Evolutionary conservation across 305 asterid genomes (phyloP), one percentile per base, ranked within the genome.

Genomic region (Euphrasia arctica): DNA sequence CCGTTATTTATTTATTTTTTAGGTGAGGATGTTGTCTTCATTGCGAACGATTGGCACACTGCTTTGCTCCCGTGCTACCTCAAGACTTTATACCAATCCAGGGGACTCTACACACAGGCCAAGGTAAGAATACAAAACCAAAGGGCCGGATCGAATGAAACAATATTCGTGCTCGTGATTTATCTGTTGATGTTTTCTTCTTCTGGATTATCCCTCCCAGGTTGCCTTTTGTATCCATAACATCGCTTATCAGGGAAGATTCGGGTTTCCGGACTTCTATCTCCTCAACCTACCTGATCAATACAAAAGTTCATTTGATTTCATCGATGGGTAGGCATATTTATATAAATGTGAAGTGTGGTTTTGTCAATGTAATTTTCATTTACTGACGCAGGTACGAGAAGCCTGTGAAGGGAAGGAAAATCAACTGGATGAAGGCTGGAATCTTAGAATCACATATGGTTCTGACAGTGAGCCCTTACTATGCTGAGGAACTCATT

Each of bases 11-110:
- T 54, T 49, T 11, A 66, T 55, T 59, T 50, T 71, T 54, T 49
- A 90, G 98, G 97, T 9, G 98, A 90, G 74, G 87, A 93, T 76
- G 88, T 87, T 72, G 69, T 88, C 78, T 90, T 93, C 75, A 58
- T 93, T 56, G 96, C 97, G 47, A 93, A 93, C 60, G 98, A 93
- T 69, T 93, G 98, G 98, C 98, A 93, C 78, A 84, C 94, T 27
- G 89, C 96, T 69, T 79, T 83, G 74, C 88, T 93, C 64, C 96
- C 98, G 0, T 84, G 97, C 83, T 93, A 87, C 82, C 85, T 90
- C 45, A 88, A 93, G 82, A 64, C 81, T 43, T 73, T 85, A 65
- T 93, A 93, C 81, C 95, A 93, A 62, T 71, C 97, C 22, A 79
- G 54, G 73, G 97, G 97, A 78, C 75, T 86, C 63, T 90, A 84